Percentiles rank a stretch among this genome's conserved stretches.
phyloP scores from a whole-genome alignment of 2,329 filamentous ascomycete species.

The Xylariales sp. region DNA sequence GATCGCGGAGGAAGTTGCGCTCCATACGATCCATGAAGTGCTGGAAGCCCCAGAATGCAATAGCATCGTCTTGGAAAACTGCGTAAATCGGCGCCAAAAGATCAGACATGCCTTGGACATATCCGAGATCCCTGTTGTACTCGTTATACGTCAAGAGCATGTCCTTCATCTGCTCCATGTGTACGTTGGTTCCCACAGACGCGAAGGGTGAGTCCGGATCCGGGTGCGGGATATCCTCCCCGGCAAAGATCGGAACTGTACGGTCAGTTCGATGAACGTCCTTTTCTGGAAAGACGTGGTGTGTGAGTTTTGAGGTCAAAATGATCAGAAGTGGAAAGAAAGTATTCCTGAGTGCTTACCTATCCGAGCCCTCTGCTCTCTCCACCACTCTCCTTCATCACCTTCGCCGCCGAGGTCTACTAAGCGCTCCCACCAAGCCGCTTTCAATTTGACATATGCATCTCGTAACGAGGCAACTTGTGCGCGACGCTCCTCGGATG shows the following conservation, averaged over 20 bases:
- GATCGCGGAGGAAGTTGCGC: conserved; percentile 90
- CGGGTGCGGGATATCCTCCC: conserved; percentile 93
- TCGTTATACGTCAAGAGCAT: conserved; percentile 99
- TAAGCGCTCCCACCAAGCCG: conserved; percentile 92
- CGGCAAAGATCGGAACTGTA: conserved; percentile 88
- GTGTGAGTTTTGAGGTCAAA: conserved; percentile 14
- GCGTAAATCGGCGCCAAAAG: conserved; percentile 94
- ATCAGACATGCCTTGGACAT: conserved; percentile 98
- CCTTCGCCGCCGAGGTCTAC: conserved; percentile 75
- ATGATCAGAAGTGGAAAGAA: neutral
- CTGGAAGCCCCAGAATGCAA: conserved; percentile 96
- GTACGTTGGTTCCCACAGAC: conserved; percentile 88
- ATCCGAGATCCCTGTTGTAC: conserved; percentile 91
- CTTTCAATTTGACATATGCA: conserved; percentile 91
- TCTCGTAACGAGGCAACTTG: conserved; percentile 82
- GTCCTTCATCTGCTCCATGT: conserved; percentile 98
- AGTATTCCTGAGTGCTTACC: conserved; percentile 60
- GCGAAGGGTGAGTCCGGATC: conserved; percentile 95
- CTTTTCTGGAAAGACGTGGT: conserved; percentile 78
- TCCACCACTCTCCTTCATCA: conserved; percentile 92
- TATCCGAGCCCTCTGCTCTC: conserved; percentile 88
- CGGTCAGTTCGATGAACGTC: conserved; percentile 97
- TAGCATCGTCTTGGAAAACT: conserved; percentile 92
- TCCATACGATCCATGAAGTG: conserved; percentile 98
- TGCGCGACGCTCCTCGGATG: conserved; percentile 75